Percentiles rank a stretch among this genome's conserved stretches.
phyloP scores from a whole-genome alignment of 108 stramenopile species.

The Skeletonema grethae region DNA sequence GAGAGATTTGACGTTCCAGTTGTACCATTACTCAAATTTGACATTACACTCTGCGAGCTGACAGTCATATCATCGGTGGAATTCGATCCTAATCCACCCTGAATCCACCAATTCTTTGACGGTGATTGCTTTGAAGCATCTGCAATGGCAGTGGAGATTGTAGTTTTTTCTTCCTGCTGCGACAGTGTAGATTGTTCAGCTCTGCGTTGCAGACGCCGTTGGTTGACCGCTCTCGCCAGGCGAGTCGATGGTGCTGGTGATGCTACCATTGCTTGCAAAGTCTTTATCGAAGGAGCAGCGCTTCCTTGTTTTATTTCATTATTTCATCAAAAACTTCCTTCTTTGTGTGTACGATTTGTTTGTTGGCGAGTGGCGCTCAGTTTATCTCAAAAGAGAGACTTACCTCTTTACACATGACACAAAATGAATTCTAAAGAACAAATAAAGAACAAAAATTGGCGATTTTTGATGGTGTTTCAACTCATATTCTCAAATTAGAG shows the following conservation, averaged over 20 bases:
- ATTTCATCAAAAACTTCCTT: too few species aligned
- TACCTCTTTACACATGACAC: too few species aligned
- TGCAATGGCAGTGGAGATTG: neutral
- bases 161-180: neutral
- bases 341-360: too few species aligned
- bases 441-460: too few species aligned
- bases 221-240: neutral
- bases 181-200: neutral
- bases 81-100: neutral
- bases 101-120: neutral
- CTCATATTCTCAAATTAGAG: too few species aligned
- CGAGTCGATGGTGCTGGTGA: constrained; percentile 5
- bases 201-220: neutral
- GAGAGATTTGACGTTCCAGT: neutral
- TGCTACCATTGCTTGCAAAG: neutral
- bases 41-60: neutral
- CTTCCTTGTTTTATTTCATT: too few species aligned
- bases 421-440: too few species aligned
- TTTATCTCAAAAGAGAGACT: too few species aligned
- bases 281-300: too few species aligned
- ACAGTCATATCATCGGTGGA: neutral
- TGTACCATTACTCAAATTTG: neutral
- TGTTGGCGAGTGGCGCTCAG: too few species aligned
- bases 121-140: neutral
- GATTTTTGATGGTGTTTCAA: too few species aligned